phyloP scores from a whole-genome alignment of 2,329 filamentous ascomycete genomes.

The Fusarium sp. region DNA sequence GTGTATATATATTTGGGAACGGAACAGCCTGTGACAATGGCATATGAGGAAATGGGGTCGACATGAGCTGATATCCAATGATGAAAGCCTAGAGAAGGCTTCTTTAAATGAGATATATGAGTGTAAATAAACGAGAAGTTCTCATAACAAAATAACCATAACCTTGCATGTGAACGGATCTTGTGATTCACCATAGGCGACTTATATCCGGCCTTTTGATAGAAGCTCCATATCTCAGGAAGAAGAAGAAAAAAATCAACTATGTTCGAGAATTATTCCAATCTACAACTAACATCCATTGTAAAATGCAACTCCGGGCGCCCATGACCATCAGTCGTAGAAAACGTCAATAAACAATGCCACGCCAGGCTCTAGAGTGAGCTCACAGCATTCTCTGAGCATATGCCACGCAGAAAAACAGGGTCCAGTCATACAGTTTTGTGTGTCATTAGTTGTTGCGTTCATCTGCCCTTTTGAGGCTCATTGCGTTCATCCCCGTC shows the following conservation, averaged over 20 bases:
- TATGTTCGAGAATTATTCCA: constrained; percentile 16
- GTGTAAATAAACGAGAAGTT: constrained; percentile 2
- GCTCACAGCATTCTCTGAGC: constrained; percentile 11
- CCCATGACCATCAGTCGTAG: constrained; percentile 24
- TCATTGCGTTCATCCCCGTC: constrained; percentile 10
- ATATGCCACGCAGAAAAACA: constrained; percentile 39
- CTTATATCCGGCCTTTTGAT: not conserved
- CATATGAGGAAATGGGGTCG: not conserved
- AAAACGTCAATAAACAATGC: constrained; percentile 27
- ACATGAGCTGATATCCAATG: not conserved
- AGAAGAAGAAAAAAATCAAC: not conserved
- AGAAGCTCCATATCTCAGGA: not conserved
- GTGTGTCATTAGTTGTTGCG: constrained; percentile 40
- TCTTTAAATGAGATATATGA: constrained; percentile 4
- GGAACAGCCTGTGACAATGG: not conserved
- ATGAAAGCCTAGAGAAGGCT: not conserved
- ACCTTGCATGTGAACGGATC: not conserved
- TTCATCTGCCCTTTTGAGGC: constrained; percentile 23
- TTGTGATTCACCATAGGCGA: not conserved
- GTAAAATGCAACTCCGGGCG: constrained; percentile 22
- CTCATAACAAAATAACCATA: constrained; percentile 16
- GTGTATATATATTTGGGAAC: not conserved
- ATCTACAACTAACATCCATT: constrained; percentile 26
- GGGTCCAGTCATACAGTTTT: constrained; percentile 40
- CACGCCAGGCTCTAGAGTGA: constrained; percentile 27